Conservation (phyloP, 768 basidiomycete genomes). For the Zangia roseola region DNA sequence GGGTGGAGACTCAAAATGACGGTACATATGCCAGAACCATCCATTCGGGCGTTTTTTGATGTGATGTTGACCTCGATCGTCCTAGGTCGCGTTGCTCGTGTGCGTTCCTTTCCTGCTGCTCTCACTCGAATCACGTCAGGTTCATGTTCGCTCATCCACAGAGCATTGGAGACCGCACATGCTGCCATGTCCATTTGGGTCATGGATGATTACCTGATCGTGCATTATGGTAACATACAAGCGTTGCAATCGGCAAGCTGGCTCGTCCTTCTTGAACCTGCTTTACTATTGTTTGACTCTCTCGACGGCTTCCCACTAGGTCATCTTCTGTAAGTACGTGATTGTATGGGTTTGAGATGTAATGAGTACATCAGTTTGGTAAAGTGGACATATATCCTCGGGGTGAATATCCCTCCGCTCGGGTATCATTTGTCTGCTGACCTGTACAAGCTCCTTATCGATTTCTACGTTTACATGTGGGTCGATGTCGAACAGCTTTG, state of each 20-base stretch:
- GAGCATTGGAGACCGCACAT: slow-evolving; percentile 22
- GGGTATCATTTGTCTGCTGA: slow-evolving; percentile 4
- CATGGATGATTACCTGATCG: slow-evolving; percentile 25
- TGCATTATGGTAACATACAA: slow-evolving; percentile 11
- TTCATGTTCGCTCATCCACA: slow-evolving; percentile 1
- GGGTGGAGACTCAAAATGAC: slow-evolving; percentile 17
- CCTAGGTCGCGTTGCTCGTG: slow-evolving; percentile 24
- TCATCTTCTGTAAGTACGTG: slow-evolving; percentile 13
- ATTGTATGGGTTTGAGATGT: neutral
- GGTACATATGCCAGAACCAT: no score
- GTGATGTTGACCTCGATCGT: no score
- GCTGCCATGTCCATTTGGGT: slow-evolving; percentile 22
- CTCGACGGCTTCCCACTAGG: slow-evolving; percentile 5
- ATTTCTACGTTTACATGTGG: slow-evolving; percentile 29
- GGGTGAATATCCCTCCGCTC: slow-evolving; percentile 14
- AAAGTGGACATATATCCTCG: slow-evolving; percentile 22
- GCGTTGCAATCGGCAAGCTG: slow-evolving; percentile 15
- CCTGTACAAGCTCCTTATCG: slow-evolving; percentile 18
- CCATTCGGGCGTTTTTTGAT: no score
- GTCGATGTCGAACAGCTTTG: neutral
- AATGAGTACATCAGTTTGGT: neutral
- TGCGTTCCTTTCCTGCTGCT: neutral
- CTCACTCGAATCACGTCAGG: neutral
- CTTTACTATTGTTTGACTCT: neutral
- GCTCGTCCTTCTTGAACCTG: slow-evolving; percentile 15